A percentile compares a stretch with the other conserved stretches of the same genome.
These are phyloP conservation scores for Pseudocercospora pini-densiflorae DNA, from an alignment of 2,329 filamentous ascomycete species.

Conservation along the genomic window DNA sequence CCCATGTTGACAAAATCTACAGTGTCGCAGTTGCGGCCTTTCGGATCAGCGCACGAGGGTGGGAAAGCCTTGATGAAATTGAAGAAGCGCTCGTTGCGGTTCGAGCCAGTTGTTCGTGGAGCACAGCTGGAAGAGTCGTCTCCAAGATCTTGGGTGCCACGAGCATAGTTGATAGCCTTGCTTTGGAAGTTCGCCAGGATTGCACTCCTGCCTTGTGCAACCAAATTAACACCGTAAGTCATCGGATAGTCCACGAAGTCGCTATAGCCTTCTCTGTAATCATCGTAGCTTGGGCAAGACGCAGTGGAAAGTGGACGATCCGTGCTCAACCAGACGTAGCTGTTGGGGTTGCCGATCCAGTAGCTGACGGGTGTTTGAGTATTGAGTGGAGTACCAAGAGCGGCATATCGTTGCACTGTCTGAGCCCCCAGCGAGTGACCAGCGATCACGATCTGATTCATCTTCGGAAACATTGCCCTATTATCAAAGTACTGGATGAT, in stretches of 20 bases:
- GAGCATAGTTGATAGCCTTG: conserved; percentile 42
- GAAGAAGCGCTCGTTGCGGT: conserved; percentile 47
- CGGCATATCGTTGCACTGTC: conserved; percentile 42
- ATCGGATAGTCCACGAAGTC: conserved; percentile 40
- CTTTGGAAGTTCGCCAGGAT: conserved; percentile 42
- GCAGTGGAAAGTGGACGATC: conserved; percentile 38
- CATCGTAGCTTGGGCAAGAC: conserved; percentile 40
- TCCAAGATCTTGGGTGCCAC: conserved; percentile 41
- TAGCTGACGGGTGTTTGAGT: conserved; percentile 34
- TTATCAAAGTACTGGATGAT: conserved; percentile 44
- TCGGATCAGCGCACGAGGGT: conserved; percentile 34
- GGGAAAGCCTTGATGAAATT: conserved; percentile 45
- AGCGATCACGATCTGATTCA: conserved; percentile 44
- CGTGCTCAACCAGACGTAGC: conserved; percentile 40
- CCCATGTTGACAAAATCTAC: conserved; percentile 42
- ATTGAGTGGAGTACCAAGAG: conserved; percentile 35
- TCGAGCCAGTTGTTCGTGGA: conserved; percentile 39
- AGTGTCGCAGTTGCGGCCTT: conserved; percentile 38
- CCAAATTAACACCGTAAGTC: conserved; percentile 38
- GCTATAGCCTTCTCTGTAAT: conserved; percentile 42
- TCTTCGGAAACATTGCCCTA: conserved; percentile 39
- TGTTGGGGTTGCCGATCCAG: conserved; percentile 44
- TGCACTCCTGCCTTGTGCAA: conserved; percentile 35
- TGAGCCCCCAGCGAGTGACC: conserved; percentile 44
- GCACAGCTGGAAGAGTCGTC: conserved; percentile 42